These are phyloP conservation scores for Hippophae gyantsensis DNA, from an alignment of 306 rosid genomes.

Conservation along the genomic window DNA sequence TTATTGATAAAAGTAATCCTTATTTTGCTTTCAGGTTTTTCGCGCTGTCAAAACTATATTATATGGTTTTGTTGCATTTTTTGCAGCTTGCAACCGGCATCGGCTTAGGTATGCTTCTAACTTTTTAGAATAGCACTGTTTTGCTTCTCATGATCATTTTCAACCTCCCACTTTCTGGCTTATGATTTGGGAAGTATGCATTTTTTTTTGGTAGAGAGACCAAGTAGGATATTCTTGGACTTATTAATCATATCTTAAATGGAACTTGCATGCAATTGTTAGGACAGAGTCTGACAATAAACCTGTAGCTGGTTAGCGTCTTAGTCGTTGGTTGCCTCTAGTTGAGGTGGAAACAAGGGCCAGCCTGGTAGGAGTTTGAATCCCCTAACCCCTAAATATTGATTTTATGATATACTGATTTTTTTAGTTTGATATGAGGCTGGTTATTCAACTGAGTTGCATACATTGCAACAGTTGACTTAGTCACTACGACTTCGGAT, in stretches of 20 bases:
- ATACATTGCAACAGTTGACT: too few relatives aligned
- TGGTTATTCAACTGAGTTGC: too few relatives aligned
- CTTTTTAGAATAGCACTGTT: neutral
- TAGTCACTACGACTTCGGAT: too few relatives aligned
- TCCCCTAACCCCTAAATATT: too few relatives aligned
- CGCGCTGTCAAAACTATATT: slow-evolving; percentile 83
- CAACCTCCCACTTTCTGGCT: neutral
- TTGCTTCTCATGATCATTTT: neutral
- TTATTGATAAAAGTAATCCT: slow-evolving; percentile 16
- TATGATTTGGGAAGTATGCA: neutral
- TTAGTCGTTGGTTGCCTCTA: neutral
- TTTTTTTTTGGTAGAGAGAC: neutral
- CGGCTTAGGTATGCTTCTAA: slow-evolving; percentile 62
- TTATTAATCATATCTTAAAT: neutral
- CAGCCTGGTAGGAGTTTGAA: too few relatives aligned
- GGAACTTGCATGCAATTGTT: slow-evolving; percentile 2
- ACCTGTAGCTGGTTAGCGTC: neutral
- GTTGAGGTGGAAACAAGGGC: neutral
- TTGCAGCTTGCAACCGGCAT: slow-evolving; percentile 91
- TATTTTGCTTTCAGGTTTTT: slow-evolving; percentile 50
- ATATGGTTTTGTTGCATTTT: slow-evolving; percentile 76
- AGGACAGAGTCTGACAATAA: neutral
- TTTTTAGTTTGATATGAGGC: too few relatives aligned
- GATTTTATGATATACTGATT: too few relatives aligned
- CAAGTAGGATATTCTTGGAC: neutral